phyloP scores from a whole-genome alignment of 1,139 yeast species.

The Kurtzmaniella quercitrusa region DNA sequence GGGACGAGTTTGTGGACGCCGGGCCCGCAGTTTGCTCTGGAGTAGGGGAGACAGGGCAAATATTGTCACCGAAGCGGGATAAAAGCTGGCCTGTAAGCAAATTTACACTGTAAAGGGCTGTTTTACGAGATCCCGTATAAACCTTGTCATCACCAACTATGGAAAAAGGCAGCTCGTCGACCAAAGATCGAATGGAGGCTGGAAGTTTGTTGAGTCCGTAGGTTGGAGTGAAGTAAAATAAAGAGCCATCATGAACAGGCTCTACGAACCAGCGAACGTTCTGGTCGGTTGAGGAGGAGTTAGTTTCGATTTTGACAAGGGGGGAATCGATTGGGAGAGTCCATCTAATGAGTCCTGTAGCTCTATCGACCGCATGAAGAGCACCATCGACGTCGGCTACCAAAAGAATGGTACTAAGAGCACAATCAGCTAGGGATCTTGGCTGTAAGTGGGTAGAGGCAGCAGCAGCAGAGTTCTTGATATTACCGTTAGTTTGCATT shows the following conservation, averaged over 20 bases:
- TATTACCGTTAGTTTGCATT: too few relatives aligned
- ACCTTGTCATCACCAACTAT: constrained; percentile 79
- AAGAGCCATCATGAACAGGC: constrained; percentile 80
- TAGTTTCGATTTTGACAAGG: constrained; percentile 42
- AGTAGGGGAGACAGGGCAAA: constrained; percentile 28
- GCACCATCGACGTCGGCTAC: constrained; percentile 88
- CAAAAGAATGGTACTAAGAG: constrained; percentile 56
- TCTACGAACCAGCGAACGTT: constrained; percentile 76
- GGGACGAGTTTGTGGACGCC: neutral
- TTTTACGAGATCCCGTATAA: constrained; percentile 79
- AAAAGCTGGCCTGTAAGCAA: constrained; percentile 74
- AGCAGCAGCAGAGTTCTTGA: too few relatives aligned
- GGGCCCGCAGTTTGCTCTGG: neutral
- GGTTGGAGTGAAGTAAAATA: constrained; percentile 80
- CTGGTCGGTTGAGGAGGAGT: constrained; percentile 12
- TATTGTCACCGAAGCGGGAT: constrained; percentile 57
- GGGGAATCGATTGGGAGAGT: constrained; percentile 55
- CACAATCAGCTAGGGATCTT: constrained; percentile 47
- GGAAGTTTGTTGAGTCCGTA: constrained; percentile 80
- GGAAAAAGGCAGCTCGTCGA: constrained; percentile 79
- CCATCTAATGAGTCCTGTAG: constrained; percentile 79
- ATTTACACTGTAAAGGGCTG: constrained; percentile 74
- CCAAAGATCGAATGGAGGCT: constrained; percentile 72
- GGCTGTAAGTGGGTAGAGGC: neutral
- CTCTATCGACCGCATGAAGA: constrained; percentile 74